These are phyloP conservation scores for Marsdenia floribunda DNA, from an alignment of 257 asterid genomes.

Conservation along the genomic window DNA sequence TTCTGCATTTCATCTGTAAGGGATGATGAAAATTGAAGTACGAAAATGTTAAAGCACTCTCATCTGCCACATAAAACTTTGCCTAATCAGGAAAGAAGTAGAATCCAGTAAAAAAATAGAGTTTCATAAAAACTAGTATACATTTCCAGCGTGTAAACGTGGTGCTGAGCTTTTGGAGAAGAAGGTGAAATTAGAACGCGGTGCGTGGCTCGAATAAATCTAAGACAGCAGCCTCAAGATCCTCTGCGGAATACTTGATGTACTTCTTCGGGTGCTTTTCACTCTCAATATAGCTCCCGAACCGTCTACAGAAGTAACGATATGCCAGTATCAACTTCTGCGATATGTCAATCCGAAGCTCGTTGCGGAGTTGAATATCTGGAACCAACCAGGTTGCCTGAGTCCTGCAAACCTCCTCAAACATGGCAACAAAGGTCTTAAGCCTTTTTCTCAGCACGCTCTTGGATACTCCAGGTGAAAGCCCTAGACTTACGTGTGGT, in stretches of 20 bases:
- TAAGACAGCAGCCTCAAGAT: constrained; percentile 72
- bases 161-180: not conserved
- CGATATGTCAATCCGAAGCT: constrained; percentile 63
- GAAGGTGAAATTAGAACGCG: not conserved
- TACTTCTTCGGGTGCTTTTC: constrained; percentile 88
- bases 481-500: constrained; percentile 36
- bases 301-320: constrained; percentile 74
- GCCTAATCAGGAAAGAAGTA: not conserved
- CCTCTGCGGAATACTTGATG: constrained; percentile 83
- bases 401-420: constrained; percentile 87
- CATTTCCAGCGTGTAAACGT: not conserved
- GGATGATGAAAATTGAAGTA: too few relatives aligned
- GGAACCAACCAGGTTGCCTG: constrained; percentile 76
- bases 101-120: not conserved
- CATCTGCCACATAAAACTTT: not conserved
- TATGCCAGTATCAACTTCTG: constrained; percentile 70
- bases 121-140: too few relatives aligned
- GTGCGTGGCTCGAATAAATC: constrained; percentile 55
- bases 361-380: constrained; percentile 75
- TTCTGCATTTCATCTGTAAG: not conserved
- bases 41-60: not conserved
- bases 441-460: constrained; percentile 76
- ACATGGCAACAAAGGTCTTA: constrained; percentile 73
- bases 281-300: constrained; percentile 75
- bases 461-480: constrained; percentile 78